phyloP scores from a whole-genome alignment of 2,329 filamentous ascomycete species.

The Cylindrodendrum hubeiense region DNA sequence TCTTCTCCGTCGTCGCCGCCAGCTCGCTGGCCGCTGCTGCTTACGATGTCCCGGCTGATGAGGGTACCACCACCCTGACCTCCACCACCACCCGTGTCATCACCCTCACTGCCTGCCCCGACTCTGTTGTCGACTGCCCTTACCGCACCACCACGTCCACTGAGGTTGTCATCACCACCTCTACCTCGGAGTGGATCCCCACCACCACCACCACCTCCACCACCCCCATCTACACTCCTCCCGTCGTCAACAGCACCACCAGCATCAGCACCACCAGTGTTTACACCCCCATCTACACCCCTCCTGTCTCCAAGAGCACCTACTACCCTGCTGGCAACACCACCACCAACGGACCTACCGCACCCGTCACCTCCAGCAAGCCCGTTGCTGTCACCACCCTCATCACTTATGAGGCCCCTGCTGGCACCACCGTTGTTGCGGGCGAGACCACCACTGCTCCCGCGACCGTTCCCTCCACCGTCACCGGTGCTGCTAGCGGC shows the following conservation, averaged over 20 bases:
- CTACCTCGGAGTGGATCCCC: slow-evolving; percentile 24
- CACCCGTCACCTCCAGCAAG: slow-evolving; percentile 35
- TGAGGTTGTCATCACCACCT: slow-evolving; percentile 32
- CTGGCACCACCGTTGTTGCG: slow-evolving; percentile 18
- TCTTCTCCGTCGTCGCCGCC: slow-evolving; percentile 56
- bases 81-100: slow-evolving; percentile 58
- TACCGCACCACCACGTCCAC: slow-evolving; percentile 43
- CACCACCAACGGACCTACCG: slow-evolving; percentile 42
- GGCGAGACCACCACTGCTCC: slow-evolving; percentile 23
- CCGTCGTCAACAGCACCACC: slow-evolving; percentile 36
- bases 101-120: slow-evolving; percentile 63
- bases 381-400: slow-evolving; percentile 32
- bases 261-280: slow-evolving; percentile 50
- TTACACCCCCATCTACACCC: slow-evolving; percentile 34
- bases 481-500: slow-evolving; percentile 49
- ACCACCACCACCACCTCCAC: slow-evolving; percentile 43
- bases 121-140: slow-evolving; percentile 59
- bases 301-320: slow-evolving; percentile 41
- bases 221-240: slow-evolving; percentile 53
- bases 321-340: slow-evolving; percentile 43
- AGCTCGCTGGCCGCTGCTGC: slow-evolving; percentile 52
- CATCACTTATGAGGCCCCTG: slow-evolving; percentile 6
- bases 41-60: slow-evolving; percentile 37
- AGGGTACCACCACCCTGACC: slow-evolving; percentile 55
- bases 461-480: slow-evolving; percentile 23